phyloP scores from a whole-genome alignment of 1,284 basidiomycete species.

The Leccinum proximum region DNA sequence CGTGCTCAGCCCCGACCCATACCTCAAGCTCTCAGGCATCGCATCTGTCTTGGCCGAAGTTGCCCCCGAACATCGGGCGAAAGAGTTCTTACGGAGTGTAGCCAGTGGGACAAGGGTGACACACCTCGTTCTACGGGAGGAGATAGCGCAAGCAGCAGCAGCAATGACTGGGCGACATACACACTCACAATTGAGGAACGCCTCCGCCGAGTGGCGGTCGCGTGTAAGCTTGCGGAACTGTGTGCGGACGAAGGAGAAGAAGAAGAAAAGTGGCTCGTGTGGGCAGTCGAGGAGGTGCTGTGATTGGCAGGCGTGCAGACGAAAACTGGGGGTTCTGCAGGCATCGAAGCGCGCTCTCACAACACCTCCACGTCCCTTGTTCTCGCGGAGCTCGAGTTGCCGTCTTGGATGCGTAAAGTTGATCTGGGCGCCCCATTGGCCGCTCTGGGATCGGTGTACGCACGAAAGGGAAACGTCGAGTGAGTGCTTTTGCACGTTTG shows the following conservation, averaged over 20 bases:
- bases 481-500: slow-evolving; percentile 34
- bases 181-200: slow-evolving; percentile 42
- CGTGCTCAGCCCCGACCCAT: slow-evolving; percentile 47
- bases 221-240: slow-evolving; percentile 66
- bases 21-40: slow-evolving; percentile 72
- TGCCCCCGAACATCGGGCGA: slow-evolving; percentile 54
- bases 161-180: slow-evolving; percentile 23
- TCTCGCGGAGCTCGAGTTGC: slow-evolving; percentile 54
- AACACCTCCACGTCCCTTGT: slow-evolving; percentile 17
- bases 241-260: slow-evolving; percentile 34
- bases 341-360: background rate
- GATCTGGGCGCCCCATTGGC: slow-evolving; percentile 72
- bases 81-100: slow-evolving; percentile 45
- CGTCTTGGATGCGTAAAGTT: slow-evolving; percentile 53
- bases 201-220: slow-evolving; percentile 59
- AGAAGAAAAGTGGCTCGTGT: slow-evolving; percentile 58
- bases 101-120: slow-evolving; percentile 32
- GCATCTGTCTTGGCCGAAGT: slow-evolving; percentile 59
- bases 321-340: background rate
- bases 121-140: slow-evolving; percentile 2
- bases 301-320: slow-evolving; percentile 32
- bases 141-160: background rate
- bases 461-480: slow-evolving; percentile 55
- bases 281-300: slow-evolving; percentile 61
- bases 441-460: slow-evolving; percentile 63